Conservation (phyloP, 768 basidiomycete genomes). For the Mycena chlorophos region DNA sequence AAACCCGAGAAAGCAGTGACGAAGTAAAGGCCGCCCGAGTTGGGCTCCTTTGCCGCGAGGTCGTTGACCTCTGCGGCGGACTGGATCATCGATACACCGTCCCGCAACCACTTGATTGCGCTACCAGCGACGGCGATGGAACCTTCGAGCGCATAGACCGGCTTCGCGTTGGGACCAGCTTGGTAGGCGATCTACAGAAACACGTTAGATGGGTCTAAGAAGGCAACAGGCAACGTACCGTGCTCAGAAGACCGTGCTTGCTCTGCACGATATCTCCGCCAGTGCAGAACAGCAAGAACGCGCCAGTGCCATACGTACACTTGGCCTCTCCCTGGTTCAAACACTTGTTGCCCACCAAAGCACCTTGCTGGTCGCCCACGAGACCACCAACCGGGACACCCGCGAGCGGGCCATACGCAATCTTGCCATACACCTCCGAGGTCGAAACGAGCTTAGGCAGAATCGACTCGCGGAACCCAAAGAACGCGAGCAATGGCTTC, state of each 20-base stretch:
- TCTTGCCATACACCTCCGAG: constrained; percentile 86
- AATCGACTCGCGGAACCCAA: constrained; percentile 72
- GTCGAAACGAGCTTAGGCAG: constrained; percentile 88
- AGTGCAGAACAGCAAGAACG: constrained; percentile 94
- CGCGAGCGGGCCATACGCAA: constrained; percentile 63
- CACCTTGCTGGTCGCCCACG: constrained; percentile 98
- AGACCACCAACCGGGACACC: constrained; percentile 89
- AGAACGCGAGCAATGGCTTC: constrained; percentile 79
- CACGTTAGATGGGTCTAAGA: constrained; percentile 10
- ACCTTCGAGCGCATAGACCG: constrained; percentile 93
- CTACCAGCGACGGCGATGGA: constrained; percentile 94
- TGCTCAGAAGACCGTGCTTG: constrained; percentile 83
- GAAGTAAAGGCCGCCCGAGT: constrained; percentile 91
- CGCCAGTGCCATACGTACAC: constrained; percentile 97
- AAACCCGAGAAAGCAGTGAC: constrained; percentile 96
- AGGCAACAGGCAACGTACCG: constrained; percentile 45
- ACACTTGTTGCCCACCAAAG: constrained; percentile 95
- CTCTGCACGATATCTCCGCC: constrained; percentile 85
- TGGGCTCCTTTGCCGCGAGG: constrained; percentile 72
- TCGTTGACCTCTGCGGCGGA: constrained; percentile 82
- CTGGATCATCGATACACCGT: constrained; percentile 82
- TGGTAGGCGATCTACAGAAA: constrained; percentile 81
- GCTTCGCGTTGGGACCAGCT: constrained; percentile 72
- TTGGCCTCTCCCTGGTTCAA: constrained; percentile 90
- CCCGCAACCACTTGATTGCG: constrained; percentile 95